phyloP scores from a whole-genome alignment of 371 early-diverging fungal genomes.

The Lichtheimia hyalospora region DNA sequence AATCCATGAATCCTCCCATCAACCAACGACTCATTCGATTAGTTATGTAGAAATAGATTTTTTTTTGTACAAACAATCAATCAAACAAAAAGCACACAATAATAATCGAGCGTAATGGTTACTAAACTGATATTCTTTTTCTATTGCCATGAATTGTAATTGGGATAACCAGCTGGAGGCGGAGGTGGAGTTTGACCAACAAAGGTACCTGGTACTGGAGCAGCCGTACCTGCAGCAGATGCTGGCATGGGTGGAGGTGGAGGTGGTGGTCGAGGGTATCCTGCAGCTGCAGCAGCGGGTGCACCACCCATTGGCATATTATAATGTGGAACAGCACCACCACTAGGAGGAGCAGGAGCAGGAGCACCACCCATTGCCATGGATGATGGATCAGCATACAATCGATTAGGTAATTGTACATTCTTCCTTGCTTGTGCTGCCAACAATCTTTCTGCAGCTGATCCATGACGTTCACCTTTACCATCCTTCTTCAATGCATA shows the following conservation, averaged over 20 bases:
- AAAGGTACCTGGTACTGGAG: conserved; percentile 3
- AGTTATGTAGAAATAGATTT: conserved; percentile 17
- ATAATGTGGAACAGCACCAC: background rate
- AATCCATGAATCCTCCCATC: conserved; percentile 45
- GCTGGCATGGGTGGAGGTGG: conserved; percentile 15
- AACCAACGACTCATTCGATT: conserved; percentile 43
- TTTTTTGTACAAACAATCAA: background rate
- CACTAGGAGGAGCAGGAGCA: background rate
- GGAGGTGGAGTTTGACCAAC: background rate
- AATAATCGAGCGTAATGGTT: too few relatives aligned
- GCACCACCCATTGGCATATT: conserved; percentile 4
- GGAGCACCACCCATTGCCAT: conserved; percentile 22
- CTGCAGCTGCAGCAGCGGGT: conserved; percentile 4
- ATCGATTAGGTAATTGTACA: conserved; percentile 65
- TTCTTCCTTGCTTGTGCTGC: conserved; percentile 90
- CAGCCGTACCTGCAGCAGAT: conserved; percentile 18
- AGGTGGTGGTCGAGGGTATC: conserved; percentile 12
- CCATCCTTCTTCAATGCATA: conserved; percentile 99
- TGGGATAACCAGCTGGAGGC: conserved; percentile 17
- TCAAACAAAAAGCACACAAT: too few relatives aligned
- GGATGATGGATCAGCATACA: conserved; percentile 47
- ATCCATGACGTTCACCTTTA: conserved; percentile 96
- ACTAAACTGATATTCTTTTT: background rate
- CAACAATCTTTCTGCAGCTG: conserved; percentile 94
- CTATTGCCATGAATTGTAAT: conserved; percentile 15